These are phyloP conservation scores for Cynanchum wilfordii DNA, from an alignment of 257 asterid genomes.

Conservation along the genomic window DNA sequence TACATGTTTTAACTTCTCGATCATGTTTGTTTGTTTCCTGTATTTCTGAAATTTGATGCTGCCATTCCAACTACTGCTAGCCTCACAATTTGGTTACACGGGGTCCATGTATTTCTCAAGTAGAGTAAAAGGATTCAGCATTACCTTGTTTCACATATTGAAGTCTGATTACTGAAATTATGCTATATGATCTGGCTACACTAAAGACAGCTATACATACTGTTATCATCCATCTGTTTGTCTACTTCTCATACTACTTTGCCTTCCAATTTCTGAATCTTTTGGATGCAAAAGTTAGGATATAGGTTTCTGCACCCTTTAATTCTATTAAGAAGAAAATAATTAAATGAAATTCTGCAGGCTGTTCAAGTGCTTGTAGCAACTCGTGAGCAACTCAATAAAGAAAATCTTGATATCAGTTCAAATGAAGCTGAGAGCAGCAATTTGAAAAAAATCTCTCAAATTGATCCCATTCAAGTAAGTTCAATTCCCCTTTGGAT, in stretches of 20 bases:
- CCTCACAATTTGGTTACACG: neutral
- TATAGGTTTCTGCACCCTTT: neutral
- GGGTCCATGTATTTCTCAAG: neutral
- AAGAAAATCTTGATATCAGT: slow-evolving; percentile 6
- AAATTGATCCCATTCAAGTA: slow-evolving; percentile 11
- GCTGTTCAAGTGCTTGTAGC: slow-evolving; percentile 7
- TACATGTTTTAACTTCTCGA: neutral
- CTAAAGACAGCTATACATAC: no score
- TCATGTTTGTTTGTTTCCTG: neutral
- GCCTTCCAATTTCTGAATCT: neutral
- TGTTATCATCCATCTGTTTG: neutral
- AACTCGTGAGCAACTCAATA: slow-evolving; percentile 7
- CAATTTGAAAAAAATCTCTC: neutral
- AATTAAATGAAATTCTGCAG: neutral
- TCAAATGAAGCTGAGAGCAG: neutral
- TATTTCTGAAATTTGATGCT: neutral
- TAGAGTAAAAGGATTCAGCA: neutral
- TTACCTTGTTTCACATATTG: neutral
- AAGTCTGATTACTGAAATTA: neutral
- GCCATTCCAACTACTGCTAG: neutral
- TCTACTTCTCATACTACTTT: neutral
- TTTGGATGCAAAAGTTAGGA: neutral
- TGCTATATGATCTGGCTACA: neutral
- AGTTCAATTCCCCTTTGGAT: neutral
- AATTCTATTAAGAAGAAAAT: slow-evolving; percentile 8